These are phyloP conservation scores for Plantago ovata DNA, from an alignment of 257 asterid species.

Conservation along the genomic window DNA sequence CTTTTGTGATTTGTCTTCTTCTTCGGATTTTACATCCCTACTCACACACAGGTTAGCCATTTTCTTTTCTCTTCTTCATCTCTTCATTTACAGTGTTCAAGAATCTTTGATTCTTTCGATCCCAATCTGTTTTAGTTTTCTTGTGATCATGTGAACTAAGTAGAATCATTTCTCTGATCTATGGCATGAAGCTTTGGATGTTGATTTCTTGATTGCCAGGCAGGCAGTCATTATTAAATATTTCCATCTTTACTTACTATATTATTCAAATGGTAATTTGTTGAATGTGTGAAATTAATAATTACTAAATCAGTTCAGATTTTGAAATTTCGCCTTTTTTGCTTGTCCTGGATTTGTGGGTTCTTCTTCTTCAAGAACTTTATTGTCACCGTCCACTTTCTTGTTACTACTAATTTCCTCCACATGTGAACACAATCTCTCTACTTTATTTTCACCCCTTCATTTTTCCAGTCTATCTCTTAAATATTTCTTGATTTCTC, in stretches of 20 bases:
- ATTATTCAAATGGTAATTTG: constrained; percentile 16
- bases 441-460: constrained; percentile 15
- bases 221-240: neutral
- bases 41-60: neutral
- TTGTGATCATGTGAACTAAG: constrained; percentile 4
- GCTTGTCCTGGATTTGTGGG: constrained; percentile 8
- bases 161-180: constrained; percentile 30
- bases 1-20: neutral
- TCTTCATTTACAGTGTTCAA: constrained; percentile 3
- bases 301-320: neutral
- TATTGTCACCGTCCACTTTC: neutral
- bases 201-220: constrained; percentile 18
- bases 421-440: constrained; percentile 23
- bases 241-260: too few species aligned
- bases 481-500: neutral
- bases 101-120: constrained; percentile 6
- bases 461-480: constrained; percentile 19
- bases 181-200: constrained; percentile 26
- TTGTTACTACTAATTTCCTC: constrained; percentile 21
- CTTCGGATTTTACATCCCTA: neutral
- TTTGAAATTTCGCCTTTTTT: neutral
- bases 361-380: constrained; percentile 17
- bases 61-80: neutral
- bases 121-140: constrained; percentile 2
- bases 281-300: neutral